phyloP scores from a whole-genome alignment of 495 filamentous ascomycete species.

The Aspergillus egyptiacus region DNA sequence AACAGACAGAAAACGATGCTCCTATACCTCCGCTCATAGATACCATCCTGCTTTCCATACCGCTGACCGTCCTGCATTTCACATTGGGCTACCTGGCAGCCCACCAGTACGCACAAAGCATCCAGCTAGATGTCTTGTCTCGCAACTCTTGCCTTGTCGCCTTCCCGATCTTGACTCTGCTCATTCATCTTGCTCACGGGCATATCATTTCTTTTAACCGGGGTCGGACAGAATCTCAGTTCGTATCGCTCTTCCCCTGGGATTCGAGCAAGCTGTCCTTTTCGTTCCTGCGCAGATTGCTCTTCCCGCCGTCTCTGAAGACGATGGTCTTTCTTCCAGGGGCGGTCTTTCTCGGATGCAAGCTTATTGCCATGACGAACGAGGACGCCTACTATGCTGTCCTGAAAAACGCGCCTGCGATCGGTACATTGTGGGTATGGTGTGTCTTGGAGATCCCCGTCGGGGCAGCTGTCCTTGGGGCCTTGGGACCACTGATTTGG shows the following conservation, averaged over 20 bases:
- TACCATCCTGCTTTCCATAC: slow-evolving; percentile 50
- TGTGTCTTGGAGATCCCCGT: slow-evolving; percentile 81
- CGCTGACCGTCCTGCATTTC: slow-evolving; percentile 75
- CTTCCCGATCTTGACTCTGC: slow-evolving; percentile 38
- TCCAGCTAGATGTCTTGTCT: slow-evolving; percentile 53
- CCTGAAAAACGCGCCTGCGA: slow-evolving; percentile 83
- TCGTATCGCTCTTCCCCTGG: slow-evolving; percentile 27
- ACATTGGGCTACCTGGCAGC: slow-evolving; percentile 87
- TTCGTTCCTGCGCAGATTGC: slow-evolving; percentile 27
- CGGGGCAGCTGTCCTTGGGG: slow-evolving; percentile 50
- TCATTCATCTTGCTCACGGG: slow-evolving; percentile 43
- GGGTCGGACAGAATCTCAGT: slow-evolving; percentile 2
- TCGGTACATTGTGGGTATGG: slow-evolving; percentile 96
- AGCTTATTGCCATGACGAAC: slow-evolving; percentile 77
- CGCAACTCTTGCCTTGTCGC: slow-evolving; percentile 33
- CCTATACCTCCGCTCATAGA: slow-evolving; percentile 40
- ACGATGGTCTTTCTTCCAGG: slow-evolving; percentile 37
- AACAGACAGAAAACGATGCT: slow-evolving; percentile 15
- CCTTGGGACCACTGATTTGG: slow-evolving; percentile 53
- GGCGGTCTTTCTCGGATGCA: slow-evolving; percentile 65
- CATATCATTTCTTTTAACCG: slow-evolving; percentile 33
- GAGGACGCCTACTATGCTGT: slow-evolving; percentile 71
- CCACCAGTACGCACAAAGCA: slow-evolving; percentile 75
- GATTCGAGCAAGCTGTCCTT: slow-evolving; percentile 27
- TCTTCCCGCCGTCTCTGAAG: slow-evolving; percentile 31